Percentiles rank a stretch among this genome's conserved stretches.
These are phyloP conservation scores for Phytophthora syringae DNA, from an alignment of 352 stramenopile genomes.

Conservation along the genomic window DNA sequence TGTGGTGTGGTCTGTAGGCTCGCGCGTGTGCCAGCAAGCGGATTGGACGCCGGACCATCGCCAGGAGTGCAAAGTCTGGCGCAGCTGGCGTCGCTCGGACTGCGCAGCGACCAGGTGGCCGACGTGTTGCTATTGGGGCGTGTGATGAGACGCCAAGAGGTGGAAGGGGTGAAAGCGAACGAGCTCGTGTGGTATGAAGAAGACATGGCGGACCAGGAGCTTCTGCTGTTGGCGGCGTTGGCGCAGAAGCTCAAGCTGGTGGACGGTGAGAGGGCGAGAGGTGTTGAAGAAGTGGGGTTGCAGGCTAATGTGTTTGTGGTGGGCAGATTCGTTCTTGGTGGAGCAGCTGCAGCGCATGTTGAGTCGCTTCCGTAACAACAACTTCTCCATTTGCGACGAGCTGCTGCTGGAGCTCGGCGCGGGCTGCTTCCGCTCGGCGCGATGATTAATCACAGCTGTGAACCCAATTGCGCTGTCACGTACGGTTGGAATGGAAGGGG, in stretches of 20 bases:
- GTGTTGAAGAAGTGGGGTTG: not conserved
- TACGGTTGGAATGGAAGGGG: constrained; percentile 26
- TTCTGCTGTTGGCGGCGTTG: constrained; percentile 53
- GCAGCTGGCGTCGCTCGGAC: constrained; percentile 45
- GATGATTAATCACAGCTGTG: constrained; percentile 85
- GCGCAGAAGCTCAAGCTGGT: constrained; percentile 63
- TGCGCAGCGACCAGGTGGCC: constrained; percentile 47
- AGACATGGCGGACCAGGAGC: constrained; percentile 56
- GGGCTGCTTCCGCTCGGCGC: constrained; percentile 69
- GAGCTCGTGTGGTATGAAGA: constrained; percentile 67
- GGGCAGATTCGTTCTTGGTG: constrained; percentile 29
- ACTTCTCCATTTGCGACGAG: constrained; percentile 80
- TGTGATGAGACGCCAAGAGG: constrained; percentile 40
- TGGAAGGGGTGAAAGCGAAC: constrained; percentile 18
- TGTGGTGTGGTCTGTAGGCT: constrained; percentile 40
- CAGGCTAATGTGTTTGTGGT: constrained; percentile 3
- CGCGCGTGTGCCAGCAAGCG: constrained; percentile 59
- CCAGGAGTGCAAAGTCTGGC: constrained; percentile 61
- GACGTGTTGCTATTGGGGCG: constrained; percentile 65
- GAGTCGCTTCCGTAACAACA: constrained; percentile 80
- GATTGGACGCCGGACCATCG: constrained; percentile 73
- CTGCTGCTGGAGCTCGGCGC: constrained; percentile 57
- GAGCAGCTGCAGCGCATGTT: constrained; percentile 66
- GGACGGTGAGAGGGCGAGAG: constrained; percentile 24
- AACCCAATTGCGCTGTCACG: constrained; percentile 72